These are phyloP conservation scores for Mortierella sp. DNA, from an alignment of 371 early-diverging fungal species.

Conservation along the genomic window DNA sequence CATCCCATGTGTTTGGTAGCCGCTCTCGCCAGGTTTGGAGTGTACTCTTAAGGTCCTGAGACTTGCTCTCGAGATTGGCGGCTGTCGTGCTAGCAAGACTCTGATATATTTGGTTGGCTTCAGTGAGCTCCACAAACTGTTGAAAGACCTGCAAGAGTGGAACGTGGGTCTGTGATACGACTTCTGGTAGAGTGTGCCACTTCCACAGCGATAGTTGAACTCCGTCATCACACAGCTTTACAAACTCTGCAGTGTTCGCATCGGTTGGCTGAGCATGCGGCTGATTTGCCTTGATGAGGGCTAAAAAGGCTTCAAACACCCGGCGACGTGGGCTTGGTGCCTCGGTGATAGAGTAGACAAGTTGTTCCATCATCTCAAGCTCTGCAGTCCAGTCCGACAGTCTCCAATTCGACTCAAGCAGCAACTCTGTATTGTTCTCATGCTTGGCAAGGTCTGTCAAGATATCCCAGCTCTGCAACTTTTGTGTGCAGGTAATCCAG, in stretches of 20 bases:
- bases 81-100: constrained; percentile 83
- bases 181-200: constrained; percentile 90
- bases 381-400: constrained; percentile 92
- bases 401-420: constrained; percentile 94
- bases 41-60: constrained; percentile 90
- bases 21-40: constrained; percentile 98
- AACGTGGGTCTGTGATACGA: constrained; percentile 89
- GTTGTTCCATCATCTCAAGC: constrained; percentile 75
- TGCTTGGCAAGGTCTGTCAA: constrained; percentile 93
- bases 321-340: constrained; percentile 78
- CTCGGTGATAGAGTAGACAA: constrained; percentile 71
- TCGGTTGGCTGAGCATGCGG: constrained; percentile 66
- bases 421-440: constrained; percentile 86
- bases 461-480: constrained; percentile 99
- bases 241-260: constrained; percentile 74
- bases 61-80: constrained; percentile 84
- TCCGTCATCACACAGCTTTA: constrained; percentile 88
- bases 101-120: constrained; percentile 90
- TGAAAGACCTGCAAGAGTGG: constrained; percentile 93
- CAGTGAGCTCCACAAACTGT: constrained; percentile 94
- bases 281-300: constrained; percentile 78
- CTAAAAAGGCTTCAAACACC: constrained; percentile 89
- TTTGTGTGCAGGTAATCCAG: constrained; percentile 94
- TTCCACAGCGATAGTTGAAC: constrained; percentile 85
- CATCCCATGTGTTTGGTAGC: constrained; percentile 97